Base-by-base conservation (phyloP, 164 flowering plant genomes). In the Akebia trifoliata region DNA sequence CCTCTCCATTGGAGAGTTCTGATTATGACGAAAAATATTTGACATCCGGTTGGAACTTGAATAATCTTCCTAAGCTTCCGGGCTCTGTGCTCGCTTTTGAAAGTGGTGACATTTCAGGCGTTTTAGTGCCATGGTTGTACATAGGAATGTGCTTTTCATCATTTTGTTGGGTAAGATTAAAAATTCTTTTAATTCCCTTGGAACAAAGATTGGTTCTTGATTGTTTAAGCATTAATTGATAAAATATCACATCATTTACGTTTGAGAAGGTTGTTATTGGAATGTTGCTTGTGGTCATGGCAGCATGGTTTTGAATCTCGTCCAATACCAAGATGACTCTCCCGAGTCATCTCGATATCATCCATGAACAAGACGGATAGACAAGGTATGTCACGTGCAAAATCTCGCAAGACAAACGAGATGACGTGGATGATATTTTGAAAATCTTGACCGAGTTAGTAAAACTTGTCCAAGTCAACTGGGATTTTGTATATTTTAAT, bases 61-160 rank as follows among this genome's bases (percentile, higher is more conserved):
- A 82, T 60, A 78, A 81, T 68, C 28, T 73, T 25, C 59, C 87
- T 9, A 75, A 62, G 72, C 81, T 80, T 42, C 72, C 85, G 15
- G 82, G 80, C 31, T 89, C 98, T 54, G 72, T 92, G 64, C 85
- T 92, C 32, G 63, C 90, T 42, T 86, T 74, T 61, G 95, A 85
- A 66, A 76, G 69, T 52, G 40, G 46, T 32, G 64, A 67, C 35
- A 71, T 68, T 37, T 80, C 83, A 44, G 65, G 67, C 45, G 58
- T 75, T 64, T 56, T 72, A 30, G 70, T 68, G 17, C 97, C 98
- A 61, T 79, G 73, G 71, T 57, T 87, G 46, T 72, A 67, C 18
- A 24, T 89, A n/a, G 98, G 98, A 43, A 92, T 87, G 96, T 89
- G 95, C 72, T 89, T 92, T 71, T 79, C 98, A 62, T 76, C 94